These are phyloP conservation scores for Saccharomycopsis guyanensis DNA, from an alignment of 805 yeast species.

Conservation along the genomic window DNA sequence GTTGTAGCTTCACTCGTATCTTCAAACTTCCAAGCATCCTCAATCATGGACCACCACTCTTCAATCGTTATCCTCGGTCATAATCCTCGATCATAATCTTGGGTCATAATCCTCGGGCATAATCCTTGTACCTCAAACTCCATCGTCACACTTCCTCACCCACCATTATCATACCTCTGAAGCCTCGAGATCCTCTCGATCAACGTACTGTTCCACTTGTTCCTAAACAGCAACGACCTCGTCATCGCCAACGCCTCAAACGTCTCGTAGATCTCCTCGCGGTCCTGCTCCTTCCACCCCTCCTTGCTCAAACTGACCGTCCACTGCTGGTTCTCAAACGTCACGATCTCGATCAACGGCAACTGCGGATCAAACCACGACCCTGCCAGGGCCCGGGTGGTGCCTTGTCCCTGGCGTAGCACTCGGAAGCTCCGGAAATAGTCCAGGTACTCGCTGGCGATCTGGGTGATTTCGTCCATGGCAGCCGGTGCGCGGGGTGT, in stretches of 20 bases:
- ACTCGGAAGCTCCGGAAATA: not conserved
- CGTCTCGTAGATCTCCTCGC: conserved; percentile 5
- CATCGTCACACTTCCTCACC: no score
- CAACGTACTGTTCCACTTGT: conserved; percentile 5
- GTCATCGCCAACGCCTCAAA: conserved; percentile 15
- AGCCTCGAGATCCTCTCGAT: conserved; percentile 1
- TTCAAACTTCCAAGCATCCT: no score
- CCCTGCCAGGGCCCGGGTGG: no score
- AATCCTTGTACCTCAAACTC: no score
- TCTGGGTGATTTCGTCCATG: not conserved
- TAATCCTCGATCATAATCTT: no score
- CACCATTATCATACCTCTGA: not conserved
- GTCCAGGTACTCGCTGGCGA: not conserved
- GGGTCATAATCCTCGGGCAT: no score
- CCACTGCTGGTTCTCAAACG: not conserved
- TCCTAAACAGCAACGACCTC: conserved; percentile 1
- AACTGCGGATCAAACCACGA: not conserved
- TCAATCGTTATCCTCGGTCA: no score
- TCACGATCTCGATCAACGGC: not conserved
- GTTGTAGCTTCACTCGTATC: no score
- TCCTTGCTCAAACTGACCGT: not conserved
- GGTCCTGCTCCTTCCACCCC: not conserved
- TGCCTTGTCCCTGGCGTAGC: not conserved
- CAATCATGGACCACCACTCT: no score
- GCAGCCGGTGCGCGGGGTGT: not conserved